Conservation (phyloP, 352 stramenopile genomes). For the Aphanomyces cochlioides region DNA sequence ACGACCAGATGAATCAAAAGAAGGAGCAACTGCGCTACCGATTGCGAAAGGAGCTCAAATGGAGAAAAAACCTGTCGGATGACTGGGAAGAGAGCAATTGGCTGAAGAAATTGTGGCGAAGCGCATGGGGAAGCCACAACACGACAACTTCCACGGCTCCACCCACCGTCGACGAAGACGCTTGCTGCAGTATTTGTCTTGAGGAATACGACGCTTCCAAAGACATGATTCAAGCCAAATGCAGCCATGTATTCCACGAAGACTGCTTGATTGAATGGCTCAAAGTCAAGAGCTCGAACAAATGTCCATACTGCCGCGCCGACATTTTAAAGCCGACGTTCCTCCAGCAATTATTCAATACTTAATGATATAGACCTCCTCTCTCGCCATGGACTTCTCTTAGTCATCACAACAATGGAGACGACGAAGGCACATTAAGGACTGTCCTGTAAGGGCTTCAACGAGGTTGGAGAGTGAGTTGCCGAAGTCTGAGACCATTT, state of each 20-base stretch:
- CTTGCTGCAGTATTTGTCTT: constrained; percentile 59
- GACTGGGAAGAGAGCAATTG: constrained; percentile 29
- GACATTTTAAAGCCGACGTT: constrained; percentile 29
- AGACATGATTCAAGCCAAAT: constrained; percentile 83
- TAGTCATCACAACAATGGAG: no score
- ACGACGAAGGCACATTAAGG: background rate
- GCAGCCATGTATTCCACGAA: constrained; percentile 80
- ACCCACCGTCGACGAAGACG: constrained; percentile 59
- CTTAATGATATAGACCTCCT: background rate
- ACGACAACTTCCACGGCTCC: background rate
- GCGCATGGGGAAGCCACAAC: background rate
- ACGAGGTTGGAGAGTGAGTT: background rate
- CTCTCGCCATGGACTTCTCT: background rate
- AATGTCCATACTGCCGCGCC: constrained; percentile 79
- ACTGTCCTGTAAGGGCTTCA: background rate
- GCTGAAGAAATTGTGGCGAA: constrained; percentile 27
- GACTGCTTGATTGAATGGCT: constrained; percentile 86
- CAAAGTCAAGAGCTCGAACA: constrained; percentile 54
- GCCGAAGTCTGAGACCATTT: constrained; percentile 11
- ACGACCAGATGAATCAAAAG: constrained; percentile 28
- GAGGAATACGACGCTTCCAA: constrained; percentile 29
- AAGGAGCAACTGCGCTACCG: constrained; percentile 18
- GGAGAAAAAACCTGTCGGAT: constrained; percentile 12
- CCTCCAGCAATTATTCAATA: constrained; percentile 28
- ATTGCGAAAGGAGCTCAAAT: constrained; percentile 25